phyloP scores from a whole-genome alignment of 768 basidiomycete species.

The Clavaria fumosa region DNA sequence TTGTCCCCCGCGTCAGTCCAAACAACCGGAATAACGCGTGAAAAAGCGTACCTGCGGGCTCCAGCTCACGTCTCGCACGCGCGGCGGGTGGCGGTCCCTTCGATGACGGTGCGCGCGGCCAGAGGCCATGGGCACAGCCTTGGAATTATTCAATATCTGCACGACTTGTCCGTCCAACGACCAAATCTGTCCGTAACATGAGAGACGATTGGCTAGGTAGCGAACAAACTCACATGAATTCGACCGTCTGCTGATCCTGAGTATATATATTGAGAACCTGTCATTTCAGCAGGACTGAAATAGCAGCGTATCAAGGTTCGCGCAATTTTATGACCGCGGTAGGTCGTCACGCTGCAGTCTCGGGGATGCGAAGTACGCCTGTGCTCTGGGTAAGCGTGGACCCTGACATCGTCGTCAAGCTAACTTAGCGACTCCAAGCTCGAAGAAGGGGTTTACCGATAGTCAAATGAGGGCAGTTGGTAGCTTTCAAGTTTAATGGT shows the following conservation, averaged over 20 bases:
- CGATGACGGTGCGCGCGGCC: too few species aligned
- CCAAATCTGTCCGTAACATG: constrained; percentile 53
- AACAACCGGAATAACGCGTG: neutral
- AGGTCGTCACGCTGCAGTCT: constrained; percentile 94
- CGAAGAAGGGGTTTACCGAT: constrained; percentile 36
- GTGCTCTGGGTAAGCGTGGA: constrained; percentile 51
- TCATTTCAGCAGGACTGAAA: constrained; percentile 88
- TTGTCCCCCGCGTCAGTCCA: constrained; percentile 14
- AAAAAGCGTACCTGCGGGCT: constrained; percentile 47
- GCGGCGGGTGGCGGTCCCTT: constrained; percentile 27
- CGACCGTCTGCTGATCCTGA: constrained; percentile 80
- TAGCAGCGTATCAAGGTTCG: constrained; percentile 91
- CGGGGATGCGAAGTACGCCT: constrained; percentile 53
- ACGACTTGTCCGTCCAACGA: constrained; percentile 80
- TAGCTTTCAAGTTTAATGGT: constrained; percentile 31
- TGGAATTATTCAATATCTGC: constrained; percentile 69
- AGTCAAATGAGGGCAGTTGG: constrained; percentile 62
- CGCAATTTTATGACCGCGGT: constrained; percentile 79
- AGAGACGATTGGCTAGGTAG: constrained; percentile 4
- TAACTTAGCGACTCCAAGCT: neutral
- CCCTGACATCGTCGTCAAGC: constrained; percentile 25
- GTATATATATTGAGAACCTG: constrained; percentile 86
- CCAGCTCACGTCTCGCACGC: constrained; percentile 94
- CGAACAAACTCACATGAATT: constrained; percentile 47
- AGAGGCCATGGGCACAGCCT: constrained; percentile 49